Evolutionary conservation across 2,329 filamentous ascomycete genomes (phyloP).

Genomic region (Verticillium albo-atrum): DNA sequence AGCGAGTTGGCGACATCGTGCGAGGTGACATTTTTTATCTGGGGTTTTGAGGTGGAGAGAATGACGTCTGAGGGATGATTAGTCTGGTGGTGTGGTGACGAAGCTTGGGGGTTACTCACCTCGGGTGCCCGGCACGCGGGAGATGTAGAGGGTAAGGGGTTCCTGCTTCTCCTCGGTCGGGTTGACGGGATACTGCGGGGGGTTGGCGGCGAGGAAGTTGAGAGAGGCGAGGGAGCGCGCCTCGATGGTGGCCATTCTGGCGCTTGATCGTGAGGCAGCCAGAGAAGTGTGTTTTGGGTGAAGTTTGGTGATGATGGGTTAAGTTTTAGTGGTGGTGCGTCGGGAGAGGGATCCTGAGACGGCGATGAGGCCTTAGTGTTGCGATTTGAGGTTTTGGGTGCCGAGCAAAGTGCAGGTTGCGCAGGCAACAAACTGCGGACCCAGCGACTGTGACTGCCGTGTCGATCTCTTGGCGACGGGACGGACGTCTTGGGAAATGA

Average conservation of each 20-base stretch:
- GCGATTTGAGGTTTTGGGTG: neutral
- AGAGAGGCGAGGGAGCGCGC: constrained; percentile 79
- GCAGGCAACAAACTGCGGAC: neutral
- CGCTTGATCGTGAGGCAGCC: constrained; percentile 1
- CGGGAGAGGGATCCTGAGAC: neutral
- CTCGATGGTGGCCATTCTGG: constrained; percentile 58
- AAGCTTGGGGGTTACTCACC: constrained; percentile 44
- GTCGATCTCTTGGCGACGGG: neutral
- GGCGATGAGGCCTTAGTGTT: neutral
- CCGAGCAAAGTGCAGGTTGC: neutral
- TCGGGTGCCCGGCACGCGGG: constrained; percentile 85
- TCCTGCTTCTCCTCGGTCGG: constrained; percentile 65
- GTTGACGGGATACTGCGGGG: constrained; percentile 78
- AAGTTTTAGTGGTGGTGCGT: neutral
- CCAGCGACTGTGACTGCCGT: neutral
- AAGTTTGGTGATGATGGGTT: neutral
- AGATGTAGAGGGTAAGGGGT: constrained; percentile 83
- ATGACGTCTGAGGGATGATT: constrained; percentile 66
- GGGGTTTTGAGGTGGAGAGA: constrained; percentile 84
- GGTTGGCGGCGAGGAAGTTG: constrained; percentile 77
- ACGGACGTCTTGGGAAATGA: no score
- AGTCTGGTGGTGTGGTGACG: constrained; percentile 9
- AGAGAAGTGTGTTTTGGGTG: neutral
- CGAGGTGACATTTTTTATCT: constrained; percentile 80
- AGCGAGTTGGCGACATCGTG: constrained; percentile 83